phyloP scores from a whole-genome alignment of 2,329 filamentous ascomycete genomes.

The Alternaria burnsii region DNA sequence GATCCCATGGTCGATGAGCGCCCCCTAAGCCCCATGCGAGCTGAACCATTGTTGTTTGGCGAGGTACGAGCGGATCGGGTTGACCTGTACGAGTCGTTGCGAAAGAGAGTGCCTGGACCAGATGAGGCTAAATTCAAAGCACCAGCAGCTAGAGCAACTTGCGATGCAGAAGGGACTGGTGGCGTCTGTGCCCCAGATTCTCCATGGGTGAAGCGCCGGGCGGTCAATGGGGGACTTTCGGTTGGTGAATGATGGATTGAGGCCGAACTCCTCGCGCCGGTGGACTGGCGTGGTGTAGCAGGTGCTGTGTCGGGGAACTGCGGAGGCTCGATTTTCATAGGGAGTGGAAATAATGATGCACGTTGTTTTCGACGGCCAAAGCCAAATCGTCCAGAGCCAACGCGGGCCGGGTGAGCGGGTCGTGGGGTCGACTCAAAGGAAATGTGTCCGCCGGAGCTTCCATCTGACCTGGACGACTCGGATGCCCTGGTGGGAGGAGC shows the following conservation, averaged over 20 bases:
- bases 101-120: slow-evolving; percentile 57
- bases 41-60: slow-evolving; percentile 66
- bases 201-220: slow-evolving; percentile 39
- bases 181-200: slow-evolving; percentile 44
- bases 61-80: slow-evolving; percentile 68
- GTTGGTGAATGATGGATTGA: slow-evolving; percentile 46
- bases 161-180: slow-evolving; percentile 59
- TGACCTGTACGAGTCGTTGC: slow-evolving; percentile 69
- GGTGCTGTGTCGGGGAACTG: slow-evolving; percentile 56
- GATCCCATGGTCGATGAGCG: slow-evolving; percentile 93
- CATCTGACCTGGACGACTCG: slow-evolving; percentile 90
- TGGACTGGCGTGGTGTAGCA: slow-evolving; percentile 57
- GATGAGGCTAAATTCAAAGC: slow-evolving; percentile 58
- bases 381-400: slow-evolving; percentile 73
- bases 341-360: slow-evolving; percentile 85
- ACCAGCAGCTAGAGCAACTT: slow-evolving; percentile 61
- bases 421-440: slow-evolving; percentile 46
- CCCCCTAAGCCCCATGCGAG: slow-evolving; percentile 69
- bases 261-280: slow-evolving; percentile 48
- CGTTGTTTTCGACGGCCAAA: slow-evolving; percentile 76
- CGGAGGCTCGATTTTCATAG: slow-evolving; percentile 70
- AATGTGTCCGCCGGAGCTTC: slow-evolving; percentile 68
- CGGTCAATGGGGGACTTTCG: slow-evolving; percentile 51
- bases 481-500: slow-evolving; percentile 74
- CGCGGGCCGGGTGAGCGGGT: slow-evolving; percentile 64